Conservation (phyloP, 2,329 filamentous ascomycete genomes). For the Coleophoma crateriformis region DNA sequence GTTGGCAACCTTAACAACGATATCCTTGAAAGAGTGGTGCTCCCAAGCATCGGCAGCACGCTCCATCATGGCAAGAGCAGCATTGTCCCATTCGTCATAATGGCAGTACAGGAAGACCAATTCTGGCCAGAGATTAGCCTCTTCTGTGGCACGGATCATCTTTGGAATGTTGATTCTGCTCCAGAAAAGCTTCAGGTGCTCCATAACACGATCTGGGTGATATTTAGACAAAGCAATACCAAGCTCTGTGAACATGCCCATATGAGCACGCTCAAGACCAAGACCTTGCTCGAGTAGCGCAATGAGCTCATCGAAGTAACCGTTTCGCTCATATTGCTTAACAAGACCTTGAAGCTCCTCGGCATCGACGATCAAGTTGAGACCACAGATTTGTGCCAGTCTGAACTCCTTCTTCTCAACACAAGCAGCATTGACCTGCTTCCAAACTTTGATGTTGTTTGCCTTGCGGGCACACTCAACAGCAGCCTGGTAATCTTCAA, state of each 20-base stretch:
- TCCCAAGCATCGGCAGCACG: slow-evolving; percentile 97
- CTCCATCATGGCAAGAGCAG: slow-evolving; percentile 95
- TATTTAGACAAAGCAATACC: slow-evolving; percentile 92
- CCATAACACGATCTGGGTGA: slow-evolving; percentile 93
- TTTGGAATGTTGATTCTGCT: slow-evolving; percentile 95
- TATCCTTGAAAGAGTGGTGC: slow-evolving; percentile 99
- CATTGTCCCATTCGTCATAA: slow-evolving; percentile 98
- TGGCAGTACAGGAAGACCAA: slow-evolving; percentile 97
- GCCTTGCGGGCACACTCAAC: slow-evolving; percentile 98
- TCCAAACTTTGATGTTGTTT: slow-evolving; percentile 99
- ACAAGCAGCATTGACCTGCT: slow-evolving; percentile 94
- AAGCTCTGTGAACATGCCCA: slow-evolving; percentile 94
- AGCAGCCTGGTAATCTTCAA: slow-evolving; percentile 93
- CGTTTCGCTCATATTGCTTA: slow-evolving; percentile 93
- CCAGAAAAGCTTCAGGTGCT: slow-evolving; percentile 99
- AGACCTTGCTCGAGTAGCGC: slow-evolving; percentile 89
- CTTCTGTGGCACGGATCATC: slow-evolving; percentile 89
- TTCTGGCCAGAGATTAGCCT: slow-evolving; percentile 95
- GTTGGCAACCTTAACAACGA: slow-evolving; percentile 94
- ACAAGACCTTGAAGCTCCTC: slow-evolving; percentile 91
- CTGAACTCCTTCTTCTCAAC: slow-evolving; percentile 98
- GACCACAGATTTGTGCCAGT: slow-evolving; percentile 95
- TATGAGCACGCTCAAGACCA: slow-evolving; percentile 77
- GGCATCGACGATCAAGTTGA: slow-evolving; percentile 95
- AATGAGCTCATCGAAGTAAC: slow-evolving; percentile 98